Evolutionary conservation across 1,284 basidiomycete species (phyloP).

Genomic region (Sporisorium graminicola): DNA sequence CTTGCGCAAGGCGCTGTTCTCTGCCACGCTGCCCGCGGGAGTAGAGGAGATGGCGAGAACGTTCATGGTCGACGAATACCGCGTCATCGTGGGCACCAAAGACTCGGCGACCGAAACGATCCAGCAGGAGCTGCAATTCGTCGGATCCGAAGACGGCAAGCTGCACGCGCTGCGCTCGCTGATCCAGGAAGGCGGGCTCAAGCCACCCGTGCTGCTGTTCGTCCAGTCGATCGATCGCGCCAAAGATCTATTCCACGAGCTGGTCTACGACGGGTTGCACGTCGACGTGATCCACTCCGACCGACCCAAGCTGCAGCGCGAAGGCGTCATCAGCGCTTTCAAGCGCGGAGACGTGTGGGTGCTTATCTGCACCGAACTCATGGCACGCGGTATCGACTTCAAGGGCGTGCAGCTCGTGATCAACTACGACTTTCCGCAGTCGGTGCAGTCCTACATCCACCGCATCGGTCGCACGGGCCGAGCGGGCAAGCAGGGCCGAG

Average conservation of each 20-base stretch:
- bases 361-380: slow-evolving; percentile 67
- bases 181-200: slow-evolving; percentile 81
- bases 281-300: slow-evolving; percentile 93
- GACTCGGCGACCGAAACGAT: slow-evolving; percentile 84
- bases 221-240: slow-evolving; percentile 92
- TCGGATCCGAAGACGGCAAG: slow-evolving; percentile 92
- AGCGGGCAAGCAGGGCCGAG: slow-evolving; percentile 89
- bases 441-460: slow-evolving; percentile 92
- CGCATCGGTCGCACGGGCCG: slow-evolving; percentile 96
- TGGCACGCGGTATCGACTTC: slow-evolving; percentile 96
- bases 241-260: slow-evolving; percentile 86
- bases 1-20: slow-evolving; percentile 90
- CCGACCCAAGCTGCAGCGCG: slow-evolving; percentile 85
- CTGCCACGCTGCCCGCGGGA: slow-evolving; percentile 90
- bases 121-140: slow-evolving; percentile 87
- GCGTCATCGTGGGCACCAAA: slow-evolving; percentile 72
- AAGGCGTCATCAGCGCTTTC: slow-evolving; percentile 80
- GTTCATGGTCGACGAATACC: slow-evolving; percentile 75
- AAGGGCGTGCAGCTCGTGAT: slow-evolving; percentile 90
- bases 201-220: slow-evolving; percentile 92
- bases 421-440: slow-evolving; percentile 77
- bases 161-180: slow-evolving; percentile 82
- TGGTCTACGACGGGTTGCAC: slow-evolving; percentile 85
- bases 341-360: slow-evolving; percentile 74
- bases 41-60: slow-evolving; percentile 88